These are phyloP conservation scores for Colletotrichum sp. DNA, from an alignment of 2,329 filamentous ascomycete species.

Conservation along the genomic window DNA sequence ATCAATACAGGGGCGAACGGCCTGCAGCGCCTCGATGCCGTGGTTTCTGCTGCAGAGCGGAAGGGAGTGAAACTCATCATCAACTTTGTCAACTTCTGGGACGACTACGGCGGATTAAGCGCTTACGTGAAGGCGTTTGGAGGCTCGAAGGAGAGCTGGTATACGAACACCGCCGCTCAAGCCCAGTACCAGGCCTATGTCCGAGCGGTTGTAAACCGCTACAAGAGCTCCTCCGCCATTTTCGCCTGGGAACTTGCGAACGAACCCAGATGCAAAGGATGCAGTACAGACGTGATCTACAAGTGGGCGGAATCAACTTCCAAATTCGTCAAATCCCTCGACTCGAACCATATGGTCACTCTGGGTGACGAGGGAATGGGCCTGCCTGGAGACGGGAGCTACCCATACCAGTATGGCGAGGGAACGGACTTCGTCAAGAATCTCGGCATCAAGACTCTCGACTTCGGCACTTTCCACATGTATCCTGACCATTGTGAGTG, in stretches of 20 bases:
- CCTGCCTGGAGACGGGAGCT: constrained; percentile 53
- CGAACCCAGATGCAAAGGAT: constrained; percentile 66
- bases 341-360: constrained; percentile 66
- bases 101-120: constrained; percentile 69
- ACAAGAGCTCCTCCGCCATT: constrained; percentile 50
- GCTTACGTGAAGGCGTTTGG: constrained; percentile 66
- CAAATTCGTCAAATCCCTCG: constrained; percentile 68
- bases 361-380: constrained; percentile 63
- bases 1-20: constrained; percentile 70
- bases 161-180: constrained; percentile 58
- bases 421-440: constrained; percentile 57
- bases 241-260: constrained; percentile 63
- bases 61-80: constrained; percentile 68
- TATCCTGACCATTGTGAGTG: constrained; percentile 33
- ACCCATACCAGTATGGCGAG: constrained; percentile 56
- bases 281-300: constrained; percentile 60
- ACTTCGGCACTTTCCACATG: constrained; percentile 43
- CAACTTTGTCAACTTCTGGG: constrained; percentile 71
- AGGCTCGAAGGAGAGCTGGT: constrained; percentile 59
- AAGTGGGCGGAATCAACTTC: constrained; percentile 67
- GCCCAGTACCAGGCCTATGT: constrained; percentile 60
- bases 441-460: constrained; percentile 56
- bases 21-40: constrained; percentile 65
- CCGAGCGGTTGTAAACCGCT: constrained; percentile 52
- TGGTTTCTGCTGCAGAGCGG: constrained; percentile 63